Evolutionary conservation across 139 green algal genomes (phyloP).

Genomic region (Volvox reticuliferus): DNA sequence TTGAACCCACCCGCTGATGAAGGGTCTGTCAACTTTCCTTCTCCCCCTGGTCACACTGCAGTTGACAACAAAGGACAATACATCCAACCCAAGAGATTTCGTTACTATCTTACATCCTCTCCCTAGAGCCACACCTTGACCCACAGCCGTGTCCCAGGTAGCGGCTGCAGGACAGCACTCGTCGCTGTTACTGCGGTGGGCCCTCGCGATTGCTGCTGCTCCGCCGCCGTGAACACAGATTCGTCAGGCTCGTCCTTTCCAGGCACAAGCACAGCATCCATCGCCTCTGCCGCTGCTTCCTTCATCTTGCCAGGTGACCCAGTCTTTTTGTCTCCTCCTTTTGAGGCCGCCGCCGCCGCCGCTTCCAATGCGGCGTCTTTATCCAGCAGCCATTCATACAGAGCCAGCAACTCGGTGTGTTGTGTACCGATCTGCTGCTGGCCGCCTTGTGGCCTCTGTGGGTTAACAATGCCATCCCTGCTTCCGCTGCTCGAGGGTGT

Average conservation of each 20-base stretch:
- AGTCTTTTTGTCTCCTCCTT: not conserved
- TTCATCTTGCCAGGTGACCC: not conserved
- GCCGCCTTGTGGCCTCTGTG: not conserved
- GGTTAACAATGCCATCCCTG: not conserved
- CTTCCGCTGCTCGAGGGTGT: not conserved
- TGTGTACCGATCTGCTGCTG: not conserved
- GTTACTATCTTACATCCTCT: too few relatives aligned
- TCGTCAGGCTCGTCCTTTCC: not conserved
- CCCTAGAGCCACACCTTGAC: not conserved
- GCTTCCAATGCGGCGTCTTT: not conserved
- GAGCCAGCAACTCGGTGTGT: not conserved
- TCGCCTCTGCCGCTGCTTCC: not conserved
- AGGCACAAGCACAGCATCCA: not conserved
- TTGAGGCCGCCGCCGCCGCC: not conserved
- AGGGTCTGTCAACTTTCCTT: too few relatives aligned
- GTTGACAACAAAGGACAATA: not conserved
- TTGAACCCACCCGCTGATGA: too few relatives aligned
- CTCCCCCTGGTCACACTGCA: not conserved
- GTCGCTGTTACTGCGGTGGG: not conserved
- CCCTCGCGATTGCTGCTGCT: not conserved
- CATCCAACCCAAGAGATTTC: too few relatives aligned
- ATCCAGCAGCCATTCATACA: slow-evolving; percentile 11
- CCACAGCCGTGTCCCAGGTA: not conserved
- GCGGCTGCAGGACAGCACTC: not conserved
- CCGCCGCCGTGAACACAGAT: not conserved